Percentiles rank a stretch among this genome's conserved stretches.
Evolutionary conservation across 768 basidiomycete genomes (phyloP).

Genomic region (Cystobasidium tubakii): DNA sequence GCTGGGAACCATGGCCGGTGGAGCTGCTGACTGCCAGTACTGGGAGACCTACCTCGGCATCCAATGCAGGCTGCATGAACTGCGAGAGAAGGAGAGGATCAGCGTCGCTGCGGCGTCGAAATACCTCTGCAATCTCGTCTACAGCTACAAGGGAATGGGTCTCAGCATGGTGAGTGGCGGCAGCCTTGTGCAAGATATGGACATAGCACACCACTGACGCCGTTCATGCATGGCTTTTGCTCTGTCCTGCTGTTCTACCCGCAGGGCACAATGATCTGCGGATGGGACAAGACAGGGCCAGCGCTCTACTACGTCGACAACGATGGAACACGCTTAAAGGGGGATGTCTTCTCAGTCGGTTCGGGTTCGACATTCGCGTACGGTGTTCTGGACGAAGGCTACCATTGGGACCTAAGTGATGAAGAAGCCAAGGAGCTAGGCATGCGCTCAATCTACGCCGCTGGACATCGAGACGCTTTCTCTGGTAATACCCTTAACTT

Average conservation of each 20-base stretch:
- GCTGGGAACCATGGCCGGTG: slow-evolving; percentile 99
- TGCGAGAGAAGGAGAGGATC: slow-evolving; percentile 89
- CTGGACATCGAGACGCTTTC: slow-evolving; percentile 91
- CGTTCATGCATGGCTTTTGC: neutral
- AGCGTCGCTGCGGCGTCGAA: slow-evolving; percentile 99
- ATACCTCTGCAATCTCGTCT: slow-evolving; percentile 92
- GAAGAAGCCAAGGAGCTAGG: slow-evolving; percentile 93
- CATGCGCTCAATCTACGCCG: slow-evolving; percentile 87
- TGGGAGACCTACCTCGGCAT: slow-evolving; percentile 99
- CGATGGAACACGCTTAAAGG: slow-evolving; percentile 89
- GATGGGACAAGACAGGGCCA: slow-evolving; percentile 98
- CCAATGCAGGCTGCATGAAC: slow-evolving; percentile 92
- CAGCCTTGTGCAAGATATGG: neutral
- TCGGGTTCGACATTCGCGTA: slow-evolving; percentile 99
- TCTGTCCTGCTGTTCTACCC: neutral
- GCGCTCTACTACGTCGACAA: slow-evolving; percentile 96
- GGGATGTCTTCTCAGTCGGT: slow-evolving; percentile 96
- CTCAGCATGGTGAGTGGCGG: slow-evolving; percentile 77
- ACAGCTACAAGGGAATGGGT: slow-evolving; percentile 98
- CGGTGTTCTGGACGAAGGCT: slow-evolving; percentile 93
- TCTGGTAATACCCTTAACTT: slow-evolving; percentile 94
- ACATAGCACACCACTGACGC: no score
- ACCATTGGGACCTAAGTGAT: slow-evolving; percentile 83
- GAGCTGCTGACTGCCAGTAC: slow-evolving; percentile 94
- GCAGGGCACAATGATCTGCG: slow-evolving; percentile 98